Conservation (phyloP, 225 moss, liverwort and hornwort genomes). For the Thuidium tamariscinum region DNA sequence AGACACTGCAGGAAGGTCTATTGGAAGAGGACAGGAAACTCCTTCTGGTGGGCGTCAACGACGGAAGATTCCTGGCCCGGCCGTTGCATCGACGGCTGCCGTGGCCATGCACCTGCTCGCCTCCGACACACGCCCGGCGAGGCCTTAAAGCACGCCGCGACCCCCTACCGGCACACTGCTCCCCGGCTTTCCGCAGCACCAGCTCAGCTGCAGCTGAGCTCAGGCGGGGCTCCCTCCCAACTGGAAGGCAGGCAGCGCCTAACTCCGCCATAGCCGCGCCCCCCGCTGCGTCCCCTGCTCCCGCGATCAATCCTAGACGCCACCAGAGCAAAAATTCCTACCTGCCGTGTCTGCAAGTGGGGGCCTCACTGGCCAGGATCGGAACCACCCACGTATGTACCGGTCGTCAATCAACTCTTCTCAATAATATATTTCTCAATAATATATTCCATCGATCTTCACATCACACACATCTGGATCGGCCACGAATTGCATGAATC, state of each 20-base stretch:
- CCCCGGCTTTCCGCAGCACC: not conserved
- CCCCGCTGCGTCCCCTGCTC: too few relatives aligned
- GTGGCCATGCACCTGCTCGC: slow-evolving; percentile 11
- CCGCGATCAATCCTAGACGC: not conserved
- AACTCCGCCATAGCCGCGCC: not conserved
- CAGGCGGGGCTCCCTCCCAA: not conserved
- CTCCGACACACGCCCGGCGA: slow-evolving; percentile 15
- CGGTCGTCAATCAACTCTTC: not conserved
- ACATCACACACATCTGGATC: not conserved
- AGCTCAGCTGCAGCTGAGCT: not conserved
- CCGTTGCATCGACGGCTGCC: slow-evolving; percentile 11
- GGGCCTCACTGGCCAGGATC: not conserved
- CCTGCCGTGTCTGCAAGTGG: not conserved
- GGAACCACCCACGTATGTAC: not conserved
- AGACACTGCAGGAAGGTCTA: not conserved
- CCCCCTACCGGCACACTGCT: not conserved
- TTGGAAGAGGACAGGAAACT: not conserved
- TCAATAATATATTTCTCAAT: not conserved
- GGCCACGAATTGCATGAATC: not conserved
- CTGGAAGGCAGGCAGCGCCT: not conserved
- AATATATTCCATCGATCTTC: not conserved
- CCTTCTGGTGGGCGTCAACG: not conserved
- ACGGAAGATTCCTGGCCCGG: not conserved
- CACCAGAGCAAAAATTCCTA: not conserved
- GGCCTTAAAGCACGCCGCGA: not conserved